phyloP scores from a whole-genome alignment of 2,329 filamentous ascomycete genomes.

The Calonectria pseudoturangicola region DNA sequence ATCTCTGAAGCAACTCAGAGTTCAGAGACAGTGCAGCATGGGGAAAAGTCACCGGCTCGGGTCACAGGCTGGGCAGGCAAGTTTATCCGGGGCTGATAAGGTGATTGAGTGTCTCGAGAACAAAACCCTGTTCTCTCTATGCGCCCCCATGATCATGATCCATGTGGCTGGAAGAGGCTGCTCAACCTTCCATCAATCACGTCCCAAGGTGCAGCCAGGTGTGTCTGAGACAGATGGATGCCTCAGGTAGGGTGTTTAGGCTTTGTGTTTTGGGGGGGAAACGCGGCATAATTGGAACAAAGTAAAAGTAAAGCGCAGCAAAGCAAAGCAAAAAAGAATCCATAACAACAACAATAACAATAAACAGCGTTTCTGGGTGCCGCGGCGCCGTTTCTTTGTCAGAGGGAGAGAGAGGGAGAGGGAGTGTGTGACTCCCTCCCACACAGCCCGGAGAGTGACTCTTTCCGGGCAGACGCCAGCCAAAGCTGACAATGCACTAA shows the following conservation, averaged over 20 bases:
- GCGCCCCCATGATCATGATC: conserved; percentile 31
- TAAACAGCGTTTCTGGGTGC: conserved; percentile 1
- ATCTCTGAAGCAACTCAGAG: conserved; percentile 16
- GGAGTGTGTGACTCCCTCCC: conserved; percentile 8
- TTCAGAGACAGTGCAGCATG: conserved; percentile 4
- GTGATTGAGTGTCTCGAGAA: conserved; percentile 1
- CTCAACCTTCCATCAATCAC: conserved; percentile 11
- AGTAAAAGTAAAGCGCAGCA: background rate
- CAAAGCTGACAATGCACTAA: conserved; percentile 42
- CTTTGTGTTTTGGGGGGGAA: conserved; percentile 18
- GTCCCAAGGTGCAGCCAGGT: conserved; percentile 21
- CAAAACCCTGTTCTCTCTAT: background rate
- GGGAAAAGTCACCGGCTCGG: conserved; percentile 20
- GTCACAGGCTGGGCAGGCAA: conserved; percentile 25
- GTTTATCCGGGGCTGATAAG: conserved; percentile 20
- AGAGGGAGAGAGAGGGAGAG: background rate
- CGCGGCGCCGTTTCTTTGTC: conserved; percentile 14
- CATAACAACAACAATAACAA: background rate
- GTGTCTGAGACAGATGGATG: conserved; percentile 27
- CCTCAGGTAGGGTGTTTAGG: conserved; percentile 1
- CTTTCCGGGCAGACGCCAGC: conserved; percentile 37
- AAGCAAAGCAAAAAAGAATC: background rate
- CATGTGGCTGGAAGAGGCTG: conserved; percentile 29
- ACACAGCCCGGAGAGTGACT: conserved; percentile 45
- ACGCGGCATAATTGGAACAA: conserved; percentile 19